Percentiles rank a stretch among this genome's conserved stretches.
These are phyloP conservation scores for Arthromyces matolae DNA, from an alignment of 768 basidiomycete species.

Conservation along the genomic window DNA sequence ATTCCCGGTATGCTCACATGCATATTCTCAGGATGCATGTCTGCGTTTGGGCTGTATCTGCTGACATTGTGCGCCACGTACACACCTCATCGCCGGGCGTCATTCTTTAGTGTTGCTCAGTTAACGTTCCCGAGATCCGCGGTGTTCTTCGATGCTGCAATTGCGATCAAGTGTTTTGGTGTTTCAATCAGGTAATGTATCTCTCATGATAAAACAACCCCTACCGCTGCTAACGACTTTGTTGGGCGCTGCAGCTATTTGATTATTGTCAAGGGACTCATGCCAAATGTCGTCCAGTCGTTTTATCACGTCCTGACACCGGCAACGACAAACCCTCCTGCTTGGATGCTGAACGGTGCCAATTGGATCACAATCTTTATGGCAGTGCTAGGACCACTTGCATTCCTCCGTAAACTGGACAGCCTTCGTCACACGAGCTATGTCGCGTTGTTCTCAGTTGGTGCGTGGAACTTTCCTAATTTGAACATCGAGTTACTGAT, in stretches of 20 bases:
- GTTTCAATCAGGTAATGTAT: slow-evolving; percentile 76
- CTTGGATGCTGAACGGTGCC: slow-evolving; percentile 72
- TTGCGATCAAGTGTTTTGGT: slow-evolving; percentile 95
- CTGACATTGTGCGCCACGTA: slow-evolving; percentile 79
- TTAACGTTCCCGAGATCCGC: slow-evolving; percentile 88
- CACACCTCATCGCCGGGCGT: slow-evolving; percentile 69
- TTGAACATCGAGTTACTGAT: too few species aligned
- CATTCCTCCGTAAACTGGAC: slow-evolving; percentile 80
- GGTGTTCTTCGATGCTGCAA: slow-evolving; percentile 88
- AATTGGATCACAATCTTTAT: slow-evolving; percentile 83
- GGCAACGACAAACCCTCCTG: slow-evolving; percentile 59
- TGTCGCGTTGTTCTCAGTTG: slow-evolving; percentile 85
- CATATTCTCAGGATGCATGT: slow-evolving; percentile 69
- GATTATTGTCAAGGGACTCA: slow-evolving; percentile 89
- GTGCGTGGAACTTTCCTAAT: slow-evolving; percentile 40
- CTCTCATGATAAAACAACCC: neutral
- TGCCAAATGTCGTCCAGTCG: slow-evolving; percentile 85
- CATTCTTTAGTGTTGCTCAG: slow-evolving; percentile 79
- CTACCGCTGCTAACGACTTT: neutral
- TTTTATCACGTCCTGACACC: slow-evolving; percentile 78
- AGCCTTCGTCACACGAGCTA: slow-evolving; percentile 90
- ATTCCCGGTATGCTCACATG: slow-evolving; percentile 91
- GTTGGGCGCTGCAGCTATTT: slow-evolving; percentile 53
- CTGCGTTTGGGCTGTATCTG: slow-evolving; percentile 85
- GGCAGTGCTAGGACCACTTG: slow-evolving; percentile 72